phyloP scores from a whole-genome alignment of 768 basidiomycete genomes.

The Russula lepida region DNA sequence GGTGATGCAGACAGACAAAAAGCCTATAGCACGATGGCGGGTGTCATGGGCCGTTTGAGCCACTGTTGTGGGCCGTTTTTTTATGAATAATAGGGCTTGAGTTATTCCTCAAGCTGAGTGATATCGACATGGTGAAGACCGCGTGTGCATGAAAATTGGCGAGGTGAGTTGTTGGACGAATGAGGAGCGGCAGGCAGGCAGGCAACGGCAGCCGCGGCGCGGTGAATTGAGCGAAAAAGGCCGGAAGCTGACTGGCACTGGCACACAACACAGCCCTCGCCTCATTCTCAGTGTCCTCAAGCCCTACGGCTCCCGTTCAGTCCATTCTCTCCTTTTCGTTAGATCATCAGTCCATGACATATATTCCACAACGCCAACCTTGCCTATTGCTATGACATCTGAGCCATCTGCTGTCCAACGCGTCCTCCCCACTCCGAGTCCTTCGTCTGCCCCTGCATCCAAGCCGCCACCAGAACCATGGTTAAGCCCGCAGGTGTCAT shows the following conservation, averaged over 20 bases:
- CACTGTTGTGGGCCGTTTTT: background rate
- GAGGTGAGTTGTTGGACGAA: background rate
- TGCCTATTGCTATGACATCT: slow-evolving; percentile 14
- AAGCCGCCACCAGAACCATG: slow-evolving; percentile 16
- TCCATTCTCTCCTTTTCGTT: background rate
- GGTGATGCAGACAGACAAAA: slow-evolving; percentile 5
- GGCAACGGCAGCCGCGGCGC: background rate
- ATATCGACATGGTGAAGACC: too few relatives aligned
- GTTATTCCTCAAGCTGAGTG: background rate
- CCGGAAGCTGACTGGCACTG: background rate
- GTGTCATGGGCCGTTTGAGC: background rate
- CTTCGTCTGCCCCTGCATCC: background rate
- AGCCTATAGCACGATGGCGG: background rate
- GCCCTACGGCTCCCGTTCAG: slow-evolving; percentile 2
- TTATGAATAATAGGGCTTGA: slow-evolving; percentile 11
- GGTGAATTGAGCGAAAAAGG: background rate
- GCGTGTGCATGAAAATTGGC: background rate
- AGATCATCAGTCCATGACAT: slow-evolving; percentile 16
- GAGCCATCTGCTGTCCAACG: slow-evolving; percentile 4
- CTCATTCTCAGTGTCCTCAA: background rate
- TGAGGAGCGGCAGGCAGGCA: background rate
- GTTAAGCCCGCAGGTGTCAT: slow-evolving; percentile 31
- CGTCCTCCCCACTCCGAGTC: background rate
- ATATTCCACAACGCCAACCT: background rate
- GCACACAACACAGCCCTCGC: background rate